Base-by-base conservation (phyloP, 805 yeast genomes). In the Starmerella bombicola region DNA sequence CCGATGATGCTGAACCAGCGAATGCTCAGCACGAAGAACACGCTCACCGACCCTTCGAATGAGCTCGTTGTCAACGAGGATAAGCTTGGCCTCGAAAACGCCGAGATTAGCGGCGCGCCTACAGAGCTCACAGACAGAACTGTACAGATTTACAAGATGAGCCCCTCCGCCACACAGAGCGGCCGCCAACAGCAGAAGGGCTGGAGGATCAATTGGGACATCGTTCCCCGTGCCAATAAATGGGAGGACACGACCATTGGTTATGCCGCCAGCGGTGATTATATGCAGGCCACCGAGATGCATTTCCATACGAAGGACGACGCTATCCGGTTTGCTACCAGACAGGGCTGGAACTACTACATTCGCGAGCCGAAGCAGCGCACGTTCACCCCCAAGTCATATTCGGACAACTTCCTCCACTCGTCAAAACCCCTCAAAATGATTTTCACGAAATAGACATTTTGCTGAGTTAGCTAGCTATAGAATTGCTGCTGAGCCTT, bases 211-310 rank as follows among this genome's bases (percentile, higher is more conserved):
- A 93, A 82, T 61, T 82, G 91, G 88, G 93, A 83, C 56, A 71
- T 81, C 31, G 63, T 78, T 42, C 76, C 76, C 33, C 74, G 77
- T 55, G 82, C 80, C 18, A 75, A 82, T 66, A 67, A 91, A 58
- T 82, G 93, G 93, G 94, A 82, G 58, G 82, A 82, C 61, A 88
- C 80, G 58, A 67, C 82, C 57, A 82, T 82, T 61, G 94, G 94
- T 20, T 82, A 80, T 67, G 86, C 80, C 55, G 72, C 81, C 34
- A 68, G 80, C 33, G 73, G 80, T 28, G 94, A 82, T 59, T 77
- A 75, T 62, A 78, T 83, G 71, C 73, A 81, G 64, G 84, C 79
- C 15, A 78, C 88, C 7, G 71, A 71, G 56, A 61, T 82, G 67
- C 75, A 76, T 58, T 82, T 82, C 58, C 79, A 75, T 55, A 66